A percentile compares a stretch with the other conserved stretches of the same genome.
These are phyloP conservation scores for Zygosaccharomyces sapae DNA, from an alignment of 1,139 yeast species.

Conservation along the genomic window DNA sequence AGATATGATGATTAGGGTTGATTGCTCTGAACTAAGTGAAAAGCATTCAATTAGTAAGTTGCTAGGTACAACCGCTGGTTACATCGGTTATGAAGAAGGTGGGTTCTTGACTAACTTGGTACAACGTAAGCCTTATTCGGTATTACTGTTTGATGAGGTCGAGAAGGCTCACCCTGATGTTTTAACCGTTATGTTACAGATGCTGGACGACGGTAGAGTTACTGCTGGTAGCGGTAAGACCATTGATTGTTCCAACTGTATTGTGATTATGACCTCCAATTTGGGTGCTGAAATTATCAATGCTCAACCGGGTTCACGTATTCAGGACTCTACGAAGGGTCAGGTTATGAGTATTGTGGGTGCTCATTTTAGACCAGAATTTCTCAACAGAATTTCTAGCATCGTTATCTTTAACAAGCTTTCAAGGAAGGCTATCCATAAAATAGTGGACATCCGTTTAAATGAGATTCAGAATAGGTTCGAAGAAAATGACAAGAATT, in stretches of 20 bases:
- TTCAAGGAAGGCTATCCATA: slow-evolving; percentile 84
- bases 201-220: slow-evolving; percentile 94
- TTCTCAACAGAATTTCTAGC: slow-evolving; percentile 90
- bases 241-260: slow-evolving; percentile 86
- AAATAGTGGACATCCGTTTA: slow-evolving; percentile 83
- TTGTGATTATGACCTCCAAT: slow-evolving; percentile 94
- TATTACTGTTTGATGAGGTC: slow-evolving; percentile 89
- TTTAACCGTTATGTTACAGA: slow-evolving; percentile 78
- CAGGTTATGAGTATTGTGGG: slow-evolving; percentile 83
- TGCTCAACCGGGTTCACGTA: slow-evolving; percentile 59
- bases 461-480: slow-evolving; percentile 82
- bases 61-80: slow-evolving; percentile 97
- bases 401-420: slow-evolving; percentile 89
- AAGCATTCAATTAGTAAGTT: slow-evolving; percentile 93
- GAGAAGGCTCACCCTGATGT: slow-evolving; percentile 97
- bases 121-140: slow-evolving; percentile 90
- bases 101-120: slow-evolving; percentile 92
- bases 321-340: slow-evolving; percentile 63
- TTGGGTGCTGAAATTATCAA: slow-evolving; percentile 90
- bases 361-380: slow-evolving; percentile 94
- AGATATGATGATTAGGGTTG: slow-evolving; percentile 93
- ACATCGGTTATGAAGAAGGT: slow-evolving; percentile 97
- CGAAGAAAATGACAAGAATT: slow-evolving; percentile 72
- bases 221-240: slow-evolving; percentile 92
- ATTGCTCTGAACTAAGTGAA: slow-evolving; percentile 93